A percentile compares a stretch with the other conserved stretches of the same genome.
Evolutionary conservation across 495 filamentous ascomycete genomes (phyloP).

Genomic region (Tuber magnatum): DNA sequence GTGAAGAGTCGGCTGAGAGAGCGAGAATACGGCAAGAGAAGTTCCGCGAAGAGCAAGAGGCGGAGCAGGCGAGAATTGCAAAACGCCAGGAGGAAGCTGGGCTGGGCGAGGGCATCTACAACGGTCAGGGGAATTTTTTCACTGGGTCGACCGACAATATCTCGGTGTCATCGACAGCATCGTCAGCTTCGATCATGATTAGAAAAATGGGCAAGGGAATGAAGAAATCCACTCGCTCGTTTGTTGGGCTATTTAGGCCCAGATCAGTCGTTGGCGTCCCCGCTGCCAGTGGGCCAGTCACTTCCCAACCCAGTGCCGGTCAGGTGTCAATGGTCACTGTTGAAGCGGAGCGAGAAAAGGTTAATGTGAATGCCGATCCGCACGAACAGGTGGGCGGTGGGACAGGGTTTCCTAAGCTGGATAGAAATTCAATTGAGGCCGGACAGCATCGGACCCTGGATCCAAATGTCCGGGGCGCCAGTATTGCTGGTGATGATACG

Average conservation of each 20-base stretch:
- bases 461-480: conserved; percentile 47
- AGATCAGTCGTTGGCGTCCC: conserved; percentile 80
- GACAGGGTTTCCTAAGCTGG: conserved; percentile 83
- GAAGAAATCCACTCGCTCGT: conserved; percentile 82
- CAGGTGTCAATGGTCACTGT: conserved; percentile 91
- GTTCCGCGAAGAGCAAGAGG: conserved; percentile 65
- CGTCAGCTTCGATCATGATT: conserved; percentile 98
- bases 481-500: conserved; percentile 51
- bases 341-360: conserved; percentile 81
- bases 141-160: conserved; percentile 90
- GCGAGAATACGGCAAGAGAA: conserved; percentile 64
- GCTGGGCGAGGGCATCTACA: conserved; percentile 88
- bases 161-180: conserved; percentile 94
- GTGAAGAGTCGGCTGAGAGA: conserved; percentile 51
- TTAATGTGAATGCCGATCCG: conserved; percentile 68
- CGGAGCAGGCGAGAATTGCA: conserved; percentile 83
- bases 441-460: conserved; percentile 40
- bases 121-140: conserved; percentile 76
- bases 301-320: conserved; percentile 60
- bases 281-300: conserved; percentile 56
- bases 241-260: conserved; percentile 90
- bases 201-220: conserved; percentile 97
- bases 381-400: conserved; percentile 63
- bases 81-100: conserved; percentile 84
- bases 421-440: conserved; percentile 67